Percentiles rank a stretch among this genome's conserved stretches.
Evolutionary conservation across 495 filamentous ascomycete species (phyloP).

Genomic region (Aspergillus cavernicola): DNA sequence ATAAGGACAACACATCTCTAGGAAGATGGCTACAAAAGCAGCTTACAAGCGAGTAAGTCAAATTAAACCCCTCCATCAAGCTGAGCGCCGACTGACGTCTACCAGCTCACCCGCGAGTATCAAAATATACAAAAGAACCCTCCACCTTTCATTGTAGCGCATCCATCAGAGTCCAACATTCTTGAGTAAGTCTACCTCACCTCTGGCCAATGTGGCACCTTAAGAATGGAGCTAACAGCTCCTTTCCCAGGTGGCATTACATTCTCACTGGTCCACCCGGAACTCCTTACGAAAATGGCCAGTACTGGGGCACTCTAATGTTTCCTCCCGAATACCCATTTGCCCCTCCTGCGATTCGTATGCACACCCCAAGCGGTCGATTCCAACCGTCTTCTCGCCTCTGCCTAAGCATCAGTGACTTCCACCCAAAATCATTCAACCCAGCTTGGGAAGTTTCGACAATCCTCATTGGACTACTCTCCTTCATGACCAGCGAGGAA

Average conservation of each 20-base stretch:
- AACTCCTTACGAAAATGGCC: slow-evolving; percentile 90
- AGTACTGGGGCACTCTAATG: slow-evolving; percentile 96
- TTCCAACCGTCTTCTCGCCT: slow-evolving; percentile 91
- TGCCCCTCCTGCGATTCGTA: slow-evolving; percentile 93
- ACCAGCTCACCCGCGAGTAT: slow-evolving; percentile 88
- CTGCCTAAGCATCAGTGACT: slow-evolving; percentile 93
- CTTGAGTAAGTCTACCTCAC: slow-evolving; percentile 59
- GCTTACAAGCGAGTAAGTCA: slow-evolving; percentile 75
- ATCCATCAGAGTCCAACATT: slow-evolving; percentile 93
- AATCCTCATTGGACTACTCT: slow-evolving; percentile 88
- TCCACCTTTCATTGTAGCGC: slow-evolving; percentile 87
- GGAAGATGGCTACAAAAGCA: slow-evolving; percentile 72
- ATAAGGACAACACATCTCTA: neutral
- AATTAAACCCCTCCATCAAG: neutral
- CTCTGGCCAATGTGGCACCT: neutral
- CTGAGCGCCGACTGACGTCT: slow-evolving; percentile 12
- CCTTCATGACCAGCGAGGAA: slow-evolving; percentile 98
- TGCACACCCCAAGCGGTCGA: slow-evolving; percentile 95
- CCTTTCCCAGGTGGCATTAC: slow-evolving; percentile 81
- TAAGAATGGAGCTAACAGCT: slow-evolving; percentile 5
- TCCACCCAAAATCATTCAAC: slow-evolving; percentile 97
- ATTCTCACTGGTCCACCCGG: slow-evolving; percentile 93
- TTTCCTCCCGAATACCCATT: slow-evolving; percentile 97
- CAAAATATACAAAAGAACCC: slow-evolving; percentile 87
- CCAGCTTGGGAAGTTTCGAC: slow-evolving; percentile 98